Evolutionary conservation across 176 grass and related monocot genomes (phyloP).

Genomic region (Paspalum vaginatum): DNA sequence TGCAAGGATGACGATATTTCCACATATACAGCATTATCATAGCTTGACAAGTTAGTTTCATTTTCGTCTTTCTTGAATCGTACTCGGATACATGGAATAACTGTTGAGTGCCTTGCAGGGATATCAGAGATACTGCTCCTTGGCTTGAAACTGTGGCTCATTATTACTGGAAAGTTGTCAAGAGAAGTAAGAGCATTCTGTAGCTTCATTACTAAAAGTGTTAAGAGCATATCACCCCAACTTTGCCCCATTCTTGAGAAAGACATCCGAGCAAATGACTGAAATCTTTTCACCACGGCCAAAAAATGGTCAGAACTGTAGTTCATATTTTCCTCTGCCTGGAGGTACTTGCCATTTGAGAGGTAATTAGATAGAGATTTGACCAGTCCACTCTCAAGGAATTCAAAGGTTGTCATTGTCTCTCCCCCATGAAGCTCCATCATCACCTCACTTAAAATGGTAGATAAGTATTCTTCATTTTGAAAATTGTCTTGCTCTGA

Average conservation of each 20-base stretch:
- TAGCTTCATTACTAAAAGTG: slow-evolving; percentile 78
- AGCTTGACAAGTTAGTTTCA: slow-evolving; percentile 59
- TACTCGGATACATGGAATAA: slow-evolving; percentile 79
- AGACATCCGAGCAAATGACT: slow-evolving; percentile 72
- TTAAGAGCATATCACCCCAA: slow-evolving; percentile 65
- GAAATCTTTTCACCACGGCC: slow-evolving; percentile 85
- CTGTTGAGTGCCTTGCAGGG: slow-evolving; percentile 62
- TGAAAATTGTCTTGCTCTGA: slow-evolving; percentile 45
- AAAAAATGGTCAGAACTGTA: slow-evolving; percentile 48
- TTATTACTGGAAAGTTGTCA: slow-evolving; percentile 92
- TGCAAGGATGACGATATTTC: slow-evolving; percentile 74
- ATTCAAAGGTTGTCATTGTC: slow-evolving; percentile 98
- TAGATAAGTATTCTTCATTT: slow-evolving; percentile 76
- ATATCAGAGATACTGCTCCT: slow-evolving; percentile 74
- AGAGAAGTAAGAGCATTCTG: slow-evolving; percentile 95
- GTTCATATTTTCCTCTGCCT: slow-evolving; percentile 29
- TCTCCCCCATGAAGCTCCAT: slow-evolving; percentile 87
- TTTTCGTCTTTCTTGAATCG: slow-evolving; percentile 79
- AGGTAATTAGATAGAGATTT: slow-evolving; percentile 90
- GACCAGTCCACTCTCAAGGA: slow-evolving; percentile 88
- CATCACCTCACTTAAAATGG: slow-evolving; percentile 87
- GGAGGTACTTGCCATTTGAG: slow-evolving; percentile 80
- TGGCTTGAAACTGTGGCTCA: slow-evolving; percentile 75
- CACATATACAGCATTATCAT: slow-evolving; percentile 61
- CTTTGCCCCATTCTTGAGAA: slow-evolving; percentile 61